Base-by-base conservation (phyloP, 176 grass and related monocot species). In the Bolboschoenus planiculmis region DNA sequence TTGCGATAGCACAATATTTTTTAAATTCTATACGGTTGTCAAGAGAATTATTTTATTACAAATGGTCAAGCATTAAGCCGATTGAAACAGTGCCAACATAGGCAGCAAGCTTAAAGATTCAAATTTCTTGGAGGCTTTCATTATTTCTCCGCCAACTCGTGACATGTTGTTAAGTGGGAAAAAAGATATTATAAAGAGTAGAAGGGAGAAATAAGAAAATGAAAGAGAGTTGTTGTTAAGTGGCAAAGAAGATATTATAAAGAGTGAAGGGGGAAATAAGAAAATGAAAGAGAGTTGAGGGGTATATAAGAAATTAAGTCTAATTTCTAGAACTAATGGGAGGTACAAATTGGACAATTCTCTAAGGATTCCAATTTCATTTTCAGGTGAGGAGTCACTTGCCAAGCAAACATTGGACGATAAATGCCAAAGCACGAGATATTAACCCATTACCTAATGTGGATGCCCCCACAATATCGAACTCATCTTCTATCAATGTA, bases 361-460 rank as follows among this genome's bases (percentile, higher is more conserved):
- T 39, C 20, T 23, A 71, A 2, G 30, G 24, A 43, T 71, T 42
- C 7, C 20, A 71, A 23, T 11, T 71, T 71, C 66, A 65, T 36
- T 65, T 11, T 36, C 62, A 71, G 20, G 7, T 44, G 36, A 10
- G 66, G n/a, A 43, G 8, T 35, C 66, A 40, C 37, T 70, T 70
- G 65, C 65, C 65, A 42, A 42, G 37, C 66, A 71, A 71, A 53
- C 35, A 43, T 24, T 24, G 67, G 2, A 43, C 37, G 43, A 26
- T 72, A 72, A 26, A 27, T 74, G 68, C 40, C n/a, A 74, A 13
- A 24, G 47, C 2, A n/a, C 58, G 26, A 39, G 64, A 68, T 40
- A 68, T 37, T 39, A 68, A 68, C 64, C 64, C 64, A 2, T 74
- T 15, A 74, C 42, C n/a, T 47, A 74, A 74, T 74, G 46, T 74